Evolutionary conservation across 2,329 filamentous ascomycete species (phyloP).

Genomic region (Dothideomycetes sp.): DNA sequence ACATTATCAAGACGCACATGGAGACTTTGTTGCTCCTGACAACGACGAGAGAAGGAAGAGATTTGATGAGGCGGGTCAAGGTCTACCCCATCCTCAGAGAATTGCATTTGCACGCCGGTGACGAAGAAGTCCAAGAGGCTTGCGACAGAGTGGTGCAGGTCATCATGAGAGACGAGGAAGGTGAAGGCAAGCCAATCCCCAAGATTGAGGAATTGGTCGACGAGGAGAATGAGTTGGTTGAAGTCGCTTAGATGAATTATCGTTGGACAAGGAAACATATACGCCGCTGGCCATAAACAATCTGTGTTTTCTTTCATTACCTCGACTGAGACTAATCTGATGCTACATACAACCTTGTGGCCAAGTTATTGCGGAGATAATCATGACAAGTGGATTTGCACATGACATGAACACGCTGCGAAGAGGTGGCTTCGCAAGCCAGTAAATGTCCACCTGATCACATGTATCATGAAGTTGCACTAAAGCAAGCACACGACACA

Average conservation of each 20-base stretch:
- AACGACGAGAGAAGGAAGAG: slow-evolving; percentile 65
- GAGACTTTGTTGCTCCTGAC: slow-evolving; percentile 81
- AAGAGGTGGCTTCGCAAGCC: too few relatives aligned
- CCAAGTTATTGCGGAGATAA: too few relatives aligned
- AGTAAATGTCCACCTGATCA: too few relatives aligned
- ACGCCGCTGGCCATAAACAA: too few relatives aligned
- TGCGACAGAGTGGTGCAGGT: slow-evolving; percentile 88
- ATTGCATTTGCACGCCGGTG: slow-evolving; percentile 65
- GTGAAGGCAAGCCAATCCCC: slow-evolving; percentile 39
- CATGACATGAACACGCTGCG: too few relatives aligned
- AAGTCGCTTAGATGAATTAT: slow-evolving; percentile 22
- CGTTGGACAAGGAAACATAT: too few relatives aligned
- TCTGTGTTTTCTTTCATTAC: not conserved
- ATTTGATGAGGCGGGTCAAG: slow-evolving; percentile 63
- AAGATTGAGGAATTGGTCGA: slow-evolving; percentile 35
- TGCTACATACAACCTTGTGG: not conserved
- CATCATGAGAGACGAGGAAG: slow-evolving; percentile 69
- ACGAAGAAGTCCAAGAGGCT: slow-evolving; percentile 72
- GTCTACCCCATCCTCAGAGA: slow-evolving; percentile 88
- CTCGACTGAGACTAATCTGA: not conserved
- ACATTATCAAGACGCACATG: slow-evolving; percentile 76
- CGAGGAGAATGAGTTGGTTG: slow-evolving; percentile 33
- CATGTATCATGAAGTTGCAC: too few relatives aligned
- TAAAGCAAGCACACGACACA: too few relatives aligned
- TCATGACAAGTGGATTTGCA: too few relatives aligned